Evolutionary conservation across 306 rosid genomes (phyloP).

Genomic region (Arachis stenosperma): DNA sequence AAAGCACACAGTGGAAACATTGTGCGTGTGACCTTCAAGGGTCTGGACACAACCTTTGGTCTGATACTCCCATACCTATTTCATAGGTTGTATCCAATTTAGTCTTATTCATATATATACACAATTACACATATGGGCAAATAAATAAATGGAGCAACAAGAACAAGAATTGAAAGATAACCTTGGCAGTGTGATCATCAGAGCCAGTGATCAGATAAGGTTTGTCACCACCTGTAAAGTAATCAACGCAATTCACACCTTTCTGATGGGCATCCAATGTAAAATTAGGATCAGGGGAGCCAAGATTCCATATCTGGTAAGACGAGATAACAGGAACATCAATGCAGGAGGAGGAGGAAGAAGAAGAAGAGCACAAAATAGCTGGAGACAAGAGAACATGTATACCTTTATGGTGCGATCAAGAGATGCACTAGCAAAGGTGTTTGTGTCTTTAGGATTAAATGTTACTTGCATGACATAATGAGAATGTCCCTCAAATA

Average conservation of each 20-base stretch:
- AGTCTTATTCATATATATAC: constrained; percentile 40
- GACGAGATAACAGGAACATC: constrained; percentile 19
- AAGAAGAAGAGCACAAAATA: constrained; percentile 17
- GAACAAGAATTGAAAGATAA: constrained; percentile 35
- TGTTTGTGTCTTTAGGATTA: constrained; percentile 99
- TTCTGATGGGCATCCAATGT: constrained; percentile 98
- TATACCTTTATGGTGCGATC: constrained; percentile 98
- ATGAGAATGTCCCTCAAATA: constrained; percentile 99
- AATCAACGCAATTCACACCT: constrained; percentile 99
- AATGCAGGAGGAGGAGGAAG: not conserved
- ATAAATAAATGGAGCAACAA: constrained; percentile 12
- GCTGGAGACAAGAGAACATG: constrained; percentile 27
- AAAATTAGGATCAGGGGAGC: constrained; percentile 98
- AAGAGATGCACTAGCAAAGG: constrained; percentile 99
- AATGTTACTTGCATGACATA: constrained; percentile 99
- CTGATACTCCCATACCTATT: constrained; percentile 99
- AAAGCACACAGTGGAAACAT: constrained; percentile 98
- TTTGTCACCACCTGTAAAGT: constrained; percentile 98
- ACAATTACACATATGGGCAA: not conserved
- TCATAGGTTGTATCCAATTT: constrained; percentile 34
- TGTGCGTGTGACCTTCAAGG: constrained; percentile 99
- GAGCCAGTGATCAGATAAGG: constrained; percentile 98
- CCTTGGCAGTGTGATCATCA: constrained; percentile 99
- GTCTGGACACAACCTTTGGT: constrained; percentile 99
- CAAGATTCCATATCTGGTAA: constrained; percentile 97